Percentiles rank a stretch among this genome's conserved stretches.
Conservation (phyloP, 306 rosid genomes). For the Quercus agrifolia region DNA sequence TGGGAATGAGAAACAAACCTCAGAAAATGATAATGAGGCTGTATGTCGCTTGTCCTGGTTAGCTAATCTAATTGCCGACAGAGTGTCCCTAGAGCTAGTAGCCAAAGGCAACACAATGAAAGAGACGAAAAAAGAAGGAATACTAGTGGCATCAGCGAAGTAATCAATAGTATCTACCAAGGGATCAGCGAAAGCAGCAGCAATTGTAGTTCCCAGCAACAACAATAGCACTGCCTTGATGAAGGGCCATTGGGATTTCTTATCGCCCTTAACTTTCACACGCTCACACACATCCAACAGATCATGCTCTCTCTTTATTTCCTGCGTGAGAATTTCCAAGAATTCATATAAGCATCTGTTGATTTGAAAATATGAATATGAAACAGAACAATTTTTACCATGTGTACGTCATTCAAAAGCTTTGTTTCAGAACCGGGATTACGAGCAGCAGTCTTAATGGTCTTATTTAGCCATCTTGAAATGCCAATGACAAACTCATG, state of each 20-base stretch:
- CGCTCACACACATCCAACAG: slow-evolving; percentile 52
- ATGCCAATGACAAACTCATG: slow-evolving; percentile 57
- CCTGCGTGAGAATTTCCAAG: slow-evolving; percentile 38
- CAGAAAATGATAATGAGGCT: slow-evolving; percentile 81
- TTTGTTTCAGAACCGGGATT: slow-evolving; percentile 48
- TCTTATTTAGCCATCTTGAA: slow-evolving; percentile 62
- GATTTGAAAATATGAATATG: not conserved
- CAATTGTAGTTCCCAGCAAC: slow-evolving; percentile 68
- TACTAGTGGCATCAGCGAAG: slow-evolving; percentile 78
- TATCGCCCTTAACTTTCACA: slow-evolving; percentile 35
- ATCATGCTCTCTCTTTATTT: slow-evolving; percentile 69
- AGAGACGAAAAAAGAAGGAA: slow-evolving; percentile 92
- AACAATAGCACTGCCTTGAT: slow-evolving; percentile 59
- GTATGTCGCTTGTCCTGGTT: slow-evolving; percentile 72
- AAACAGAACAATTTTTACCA: not conserved
- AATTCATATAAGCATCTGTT: slow-evolving; percentile 3
- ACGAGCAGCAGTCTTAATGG: slow-evolving; percentile 28
- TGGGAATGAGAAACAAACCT: slow-evolving; percentile 49
- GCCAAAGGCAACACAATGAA: slow-evolving; percentile 80
- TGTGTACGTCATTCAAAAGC: slow-evolving; percentile 43
- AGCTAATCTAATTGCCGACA: slow-evolving; percentile 79
- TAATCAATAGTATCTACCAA: slow-evolving; percentile 77
- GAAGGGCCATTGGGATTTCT: slow-evolving; percentile 28
- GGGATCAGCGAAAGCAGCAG: slow-evolving; percentile 88
- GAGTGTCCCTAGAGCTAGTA: slow-evolving; percentile 91